Evolutionary conservation across 1,139 yeast species (phyloP).

Genomic region (Pichia kudriavzevii): DNA sequence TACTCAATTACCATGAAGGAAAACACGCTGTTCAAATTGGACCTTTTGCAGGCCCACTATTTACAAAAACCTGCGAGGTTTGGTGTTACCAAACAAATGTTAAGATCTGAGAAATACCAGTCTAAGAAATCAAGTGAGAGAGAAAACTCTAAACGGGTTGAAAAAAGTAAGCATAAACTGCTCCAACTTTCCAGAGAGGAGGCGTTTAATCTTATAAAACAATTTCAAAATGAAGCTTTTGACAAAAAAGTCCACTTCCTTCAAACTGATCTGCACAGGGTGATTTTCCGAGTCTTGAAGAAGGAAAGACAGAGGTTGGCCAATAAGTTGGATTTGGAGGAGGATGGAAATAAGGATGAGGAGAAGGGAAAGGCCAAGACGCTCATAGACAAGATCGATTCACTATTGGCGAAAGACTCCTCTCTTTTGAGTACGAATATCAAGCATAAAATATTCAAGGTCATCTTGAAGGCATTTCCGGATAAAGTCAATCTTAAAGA

Average conservation of each 20-base stretch:
- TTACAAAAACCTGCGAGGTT: constrained; percentile 41
- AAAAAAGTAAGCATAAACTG: constrained; percentile 30
- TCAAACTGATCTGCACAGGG: constrained; percentile 28
- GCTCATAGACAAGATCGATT: constrained; percentile 4
- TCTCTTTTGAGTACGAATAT: constrained; percentile 8
- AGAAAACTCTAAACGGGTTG: constrained; percentile 22
- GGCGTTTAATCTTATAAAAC: constrained; percentile 38
- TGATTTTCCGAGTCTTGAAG: constrained; percentile 24
- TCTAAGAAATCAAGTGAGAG: constrained; percentile 17
- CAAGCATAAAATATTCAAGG: constrained; percentile 15
- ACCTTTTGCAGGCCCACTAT: constrained; percentile 44
- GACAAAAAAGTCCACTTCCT: constrained; percentile 46
- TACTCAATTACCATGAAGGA: constrained; percentile 12
- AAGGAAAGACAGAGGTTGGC: constrained; percentile 16
- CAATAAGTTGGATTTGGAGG: constrained; percentile 1
- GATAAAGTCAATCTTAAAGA: constrained; percentile 8
- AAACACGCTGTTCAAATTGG: constrained; percentile 40
- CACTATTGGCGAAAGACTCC: constrained; percentile 3
- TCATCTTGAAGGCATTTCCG: constrained; percentile 16
- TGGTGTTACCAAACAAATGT: constrained; percentile 44
- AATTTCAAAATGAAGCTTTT: constrained; percentile 40
- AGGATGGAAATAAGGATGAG: constrained; percentile 13
- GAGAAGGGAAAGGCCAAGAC: neutral
- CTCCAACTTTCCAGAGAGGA: constrained; percentile 35
- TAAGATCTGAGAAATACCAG: constrained; percentile 28